Conservation (phyloP, 108 stramenopile species). For the Cyclotella kingstonii region DNA sequence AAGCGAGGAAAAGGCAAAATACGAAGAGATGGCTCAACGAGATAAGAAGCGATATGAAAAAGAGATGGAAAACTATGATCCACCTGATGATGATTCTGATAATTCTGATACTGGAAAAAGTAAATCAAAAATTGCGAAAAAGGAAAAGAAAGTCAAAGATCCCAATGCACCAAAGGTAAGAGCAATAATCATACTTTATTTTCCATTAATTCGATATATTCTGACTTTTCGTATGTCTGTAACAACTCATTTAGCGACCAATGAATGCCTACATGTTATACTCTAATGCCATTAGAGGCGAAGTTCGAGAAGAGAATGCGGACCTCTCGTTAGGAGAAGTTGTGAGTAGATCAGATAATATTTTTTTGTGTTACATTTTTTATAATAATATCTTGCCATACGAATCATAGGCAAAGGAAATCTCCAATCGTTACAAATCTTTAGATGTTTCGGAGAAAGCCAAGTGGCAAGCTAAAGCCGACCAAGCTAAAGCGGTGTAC, state of each 20-base stretch:
- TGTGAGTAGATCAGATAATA: conserved; percentile 28
- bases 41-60: conserved; percentile 64
- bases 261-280: conserved; percentile 68
- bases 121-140: conserved; percentile 11
- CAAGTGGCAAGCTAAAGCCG: conserved; percentile 63
- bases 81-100: conserved; percentile 33
- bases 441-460: conserved; percentile 55
- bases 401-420: conserved; percentile 46
- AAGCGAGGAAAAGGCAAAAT: conserved; percentile 50
- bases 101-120: conserved; percentile 29
- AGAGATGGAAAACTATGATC: conserved; percentile 44
- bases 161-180: conserved; percentile 29
- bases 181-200: background rate
- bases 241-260: conserved; percentile 33
- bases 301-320: conserved; percentile 73
- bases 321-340: conserved; percentile 54
- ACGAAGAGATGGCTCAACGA: conserved; percentile 52
- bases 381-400: background rate
- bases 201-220: background rate
- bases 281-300: conserved; percentile 50
- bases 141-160: conserved; percentile 31
- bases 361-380: background rate
- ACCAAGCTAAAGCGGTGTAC: conserved; percentile 69
- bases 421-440: conserved; percentile 57
- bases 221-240: background rate